Conservation (phyloP, 2,329 filamentous ascomycete genomes). For the Septoria linicola region DNA sequence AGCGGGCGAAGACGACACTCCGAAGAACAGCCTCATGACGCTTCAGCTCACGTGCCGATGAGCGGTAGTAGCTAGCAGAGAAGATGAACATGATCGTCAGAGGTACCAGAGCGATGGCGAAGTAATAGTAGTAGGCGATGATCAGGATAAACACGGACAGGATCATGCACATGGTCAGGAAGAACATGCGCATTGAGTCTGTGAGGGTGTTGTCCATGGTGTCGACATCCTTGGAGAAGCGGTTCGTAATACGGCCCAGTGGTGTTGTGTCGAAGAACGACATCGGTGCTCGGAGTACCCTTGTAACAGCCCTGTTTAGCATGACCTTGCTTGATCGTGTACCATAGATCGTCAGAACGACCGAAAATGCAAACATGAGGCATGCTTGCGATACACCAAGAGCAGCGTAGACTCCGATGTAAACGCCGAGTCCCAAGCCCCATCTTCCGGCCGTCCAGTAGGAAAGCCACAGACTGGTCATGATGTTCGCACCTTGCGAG, state of each 20-base stretch:
- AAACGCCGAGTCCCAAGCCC: conserved; percentile 59
- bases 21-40: conserved; percentile 87
- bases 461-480: conserved; percentile 86
- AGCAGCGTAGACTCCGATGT: conserved; percentile 66
- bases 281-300: conserved; percentile 70
- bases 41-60: conserved; percentile 91
- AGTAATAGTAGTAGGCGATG: conserved; percentile 94
- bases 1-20: conserved; percentile 84
- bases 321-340: conserved; percentile 80
- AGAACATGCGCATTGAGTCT: conserved; percentile 90
- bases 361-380: conserved; percentile 77
- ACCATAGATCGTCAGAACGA: conserved; percentile 73
- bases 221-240: conserved; percentile 92
- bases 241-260: conserved; percentile 90
- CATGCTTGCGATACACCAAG: conserved; percentile 70
- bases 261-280: conserved; percentile 97
- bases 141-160: conserved; percentile 82
- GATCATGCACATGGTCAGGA: conserved; percentile 80
- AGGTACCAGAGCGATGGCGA: conserved; percentile 66
- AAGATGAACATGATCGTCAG: conserved; percentile 76
- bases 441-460: conserved; percentile 88
- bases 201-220: conserved; percentile 89
- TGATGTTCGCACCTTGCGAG: conserved; percentile 80
- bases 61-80: conserved; percentile 81
- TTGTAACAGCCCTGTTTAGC: conserved; percentile 74